Conservation (phyloP, 192 early-diverging fungal species). For the Rhizophagus prolifer region DNA sequence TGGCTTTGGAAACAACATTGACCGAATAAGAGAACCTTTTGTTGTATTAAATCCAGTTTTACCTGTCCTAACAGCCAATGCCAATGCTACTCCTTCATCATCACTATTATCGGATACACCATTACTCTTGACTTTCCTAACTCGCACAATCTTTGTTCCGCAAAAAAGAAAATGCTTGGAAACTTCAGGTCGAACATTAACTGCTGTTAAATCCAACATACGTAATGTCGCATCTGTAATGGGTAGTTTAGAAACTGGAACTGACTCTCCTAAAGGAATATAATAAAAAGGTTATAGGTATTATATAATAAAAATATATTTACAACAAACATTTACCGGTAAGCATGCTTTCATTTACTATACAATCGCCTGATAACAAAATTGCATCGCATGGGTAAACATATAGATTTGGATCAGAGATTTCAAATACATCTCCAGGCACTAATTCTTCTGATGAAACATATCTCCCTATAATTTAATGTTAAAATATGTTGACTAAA, state of each 20-base stretch:
- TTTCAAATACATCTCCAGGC: constrained; percentile 93
- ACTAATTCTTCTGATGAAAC: constrained; percentile 79
- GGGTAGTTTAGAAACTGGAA: constrained; percentile 90
- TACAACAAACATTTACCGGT: constrained; percentile 44
- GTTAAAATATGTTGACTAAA: not conserved
- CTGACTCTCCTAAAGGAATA: constrained; percentile 70
- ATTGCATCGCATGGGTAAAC: constrained; percentile 91
- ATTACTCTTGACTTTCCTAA: constrained; percentile 50
- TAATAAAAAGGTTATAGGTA: not conserved
- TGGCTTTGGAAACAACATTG: constrained; percentile 96
- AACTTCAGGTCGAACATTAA: constrained; percentile 72
- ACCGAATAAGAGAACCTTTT: constrained; percentile 92
- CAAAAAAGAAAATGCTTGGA: constrained; percentile 86
- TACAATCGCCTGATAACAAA: constrained; percentile 90
- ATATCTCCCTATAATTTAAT: constrained; percentile 35
- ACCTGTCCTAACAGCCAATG: constrained; percentile 84
- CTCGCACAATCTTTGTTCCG: constrained; percentile 91
- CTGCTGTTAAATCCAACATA: constrained; percentile 66
- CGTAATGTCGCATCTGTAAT: constrained; percentile 63
- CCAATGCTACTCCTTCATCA: constrained; percentile 53
- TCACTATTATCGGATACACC: constrained; percentile 37
- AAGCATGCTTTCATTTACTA: constrained; percentile 97
- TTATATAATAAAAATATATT: not conserved
- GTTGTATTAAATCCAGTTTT: constrained; percentile 84
- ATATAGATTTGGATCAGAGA: constrained; percentile 56